Evolutionary conservation across 129 eudicot genomes (phyloP).

Genomic region (Tanacetum coccineum): DNA sequence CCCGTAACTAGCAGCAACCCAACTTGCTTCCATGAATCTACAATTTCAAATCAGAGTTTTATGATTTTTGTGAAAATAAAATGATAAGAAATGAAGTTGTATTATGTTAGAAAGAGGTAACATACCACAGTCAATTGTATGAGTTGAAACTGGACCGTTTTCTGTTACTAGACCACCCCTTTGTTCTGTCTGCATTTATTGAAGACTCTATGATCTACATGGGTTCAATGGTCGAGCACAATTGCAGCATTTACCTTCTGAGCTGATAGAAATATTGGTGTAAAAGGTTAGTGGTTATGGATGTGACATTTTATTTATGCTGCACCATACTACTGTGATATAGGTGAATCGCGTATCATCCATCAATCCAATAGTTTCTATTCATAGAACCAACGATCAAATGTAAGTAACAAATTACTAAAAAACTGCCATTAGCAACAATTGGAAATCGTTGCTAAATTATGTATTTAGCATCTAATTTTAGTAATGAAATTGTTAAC

Average conservation of each 20-base stretch:
- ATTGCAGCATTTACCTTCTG: too few species aligned
- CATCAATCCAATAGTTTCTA: not conserved
- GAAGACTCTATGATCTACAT: not conserved
- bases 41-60: not conserved
- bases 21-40: constrained; percentile 68
- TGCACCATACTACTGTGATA: constrained; percentile 1
- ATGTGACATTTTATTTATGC: constrained; percentile 23
- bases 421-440: too few species aligned
- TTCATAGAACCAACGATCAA: not conserved
- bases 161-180: constrained; percentile 28
- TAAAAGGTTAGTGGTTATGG: constrained; percentile 15
- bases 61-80: not conserved
- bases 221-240: not conserved
- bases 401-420: too few species aligned
- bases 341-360: not conserved
- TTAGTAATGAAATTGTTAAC: too few species aligned
- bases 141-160: constrained; percentile 42
- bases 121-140: constrained; percentile 49
- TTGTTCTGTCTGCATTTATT: constrained; percentile 27
- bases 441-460: too few species aligned
- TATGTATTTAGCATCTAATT: too few species aligned
- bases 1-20: constrained; percentile 51
- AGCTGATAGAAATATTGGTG: constrained; percentile 20
- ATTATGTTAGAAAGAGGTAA: constrained; percentile 15
- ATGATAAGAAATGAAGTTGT: constrained; percentile 2